Evolutionary conservation across 768 basidiomycete species (phyloP).

Genomic region (Russula vinacea): DNA sequence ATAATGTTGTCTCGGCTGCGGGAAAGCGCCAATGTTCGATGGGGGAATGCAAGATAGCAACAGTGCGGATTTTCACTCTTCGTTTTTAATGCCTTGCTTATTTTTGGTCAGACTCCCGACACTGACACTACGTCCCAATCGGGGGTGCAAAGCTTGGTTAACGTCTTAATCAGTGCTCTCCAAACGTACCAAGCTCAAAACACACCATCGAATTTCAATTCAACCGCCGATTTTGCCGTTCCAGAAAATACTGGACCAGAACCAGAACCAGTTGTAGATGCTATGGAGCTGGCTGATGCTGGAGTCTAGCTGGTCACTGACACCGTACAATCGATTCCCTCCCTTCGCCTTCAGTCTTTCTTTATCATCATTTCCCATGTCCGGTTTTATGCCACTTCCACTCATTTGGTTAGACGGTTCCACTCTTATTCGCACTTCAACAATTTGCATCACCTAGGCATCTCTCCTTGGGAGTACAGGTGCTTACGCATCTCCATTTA

Average conservation of each 20-base stretch:
- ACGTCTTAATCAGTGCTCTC: background rate
- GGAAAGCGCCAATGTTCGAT: background rate
- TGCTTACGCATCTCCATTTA: too few species aligned
- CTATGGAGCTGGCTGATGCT: too few species aligned
- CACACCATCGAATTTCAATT: background rate
- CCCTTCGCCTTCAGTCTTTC: background rate
- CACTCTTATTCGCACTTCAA: background rate
- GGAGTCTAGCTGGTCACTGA: background rate
- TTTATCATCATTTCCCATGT: background rate
- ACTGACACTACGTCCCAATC: background rate
- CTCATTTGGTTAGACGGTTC: slow-evolving; percentile 6
- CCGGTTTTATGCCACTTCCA: slow-evolving; percentile 1
- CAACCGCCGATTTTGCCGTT: background rate
- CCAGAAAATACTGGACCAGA: background rate
- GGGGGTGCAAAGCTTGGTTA: background rate
- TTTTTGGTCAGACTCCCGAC: background rate
- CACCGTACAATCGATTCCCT: background rate
- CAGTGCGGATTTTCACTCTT: background rate
- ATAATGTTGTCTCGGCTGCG: background rate
- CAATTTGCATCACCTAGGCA: too few species aligned
- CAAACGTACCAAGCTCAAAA: background rate
- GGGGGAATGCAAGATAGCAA: background rate
- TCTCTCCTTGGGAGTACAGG: too few species aligned
- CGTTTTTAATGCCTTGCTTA: background rate
- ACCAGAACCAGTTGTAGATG: too few species aligned